Conservation (phyloP, 345 rosid genomes). For the Crucihimalaya himalaica region DNA sequence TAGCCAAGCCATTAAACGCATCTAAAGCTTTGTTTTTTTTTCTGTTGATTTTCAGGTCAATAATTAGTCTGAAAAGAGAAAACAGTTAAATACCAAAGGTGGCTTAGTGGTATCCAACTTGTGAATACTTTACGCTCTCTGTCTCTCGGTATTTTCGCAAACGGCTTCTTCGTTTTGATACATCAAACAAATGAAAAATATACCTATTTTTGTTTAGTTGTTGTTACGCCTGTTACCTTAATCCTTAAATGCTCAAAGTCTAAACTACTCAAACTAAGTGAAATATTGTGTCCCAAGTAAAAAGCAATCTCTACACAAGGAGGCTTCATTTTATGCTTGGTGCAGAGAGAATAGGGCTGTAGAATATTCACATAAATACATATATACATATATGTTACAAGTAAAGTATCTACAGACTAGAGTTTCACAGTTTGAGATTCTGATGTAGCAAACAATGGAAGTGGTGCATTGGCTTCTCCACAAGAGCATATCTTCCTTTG, state of each 20-base stretch:
- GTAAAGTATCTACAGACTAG: neutral
- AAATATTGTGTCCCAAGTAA: neutral
- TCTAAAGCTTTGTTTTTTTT: neutral
- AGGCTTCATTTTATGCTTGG: neutral
- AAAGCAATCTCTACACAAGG: neutral
- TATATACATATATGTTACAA: neutral
- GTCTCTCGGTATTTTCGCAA: neutral
- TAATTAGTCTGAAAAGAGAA: slow-evolving; percentile 23
- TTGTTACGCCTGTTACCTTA: neutral
- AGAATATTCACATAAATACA: slow-evolving; percentile 1
- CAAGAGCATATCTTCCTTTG: slow-evolving; percentile 72
- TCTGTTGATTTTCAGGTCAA: slow-evolving; percentile 31
- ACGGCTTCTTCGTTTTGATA: slow-evolving; percentile 1
- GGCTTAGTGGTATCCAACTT: slow-evolving; percentile 27
- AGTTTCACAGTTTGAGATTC: slow-evolving; percentile 39
- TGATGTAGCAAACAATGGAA: slow-evolving; percentile 61
- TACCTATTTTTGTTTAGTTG: slow-evolving; percentile 4
- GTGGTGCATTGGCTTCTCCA: slow-evolving; percentile 78
- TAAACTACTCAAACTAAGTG: neutral
- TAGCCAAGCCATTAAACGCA: slow-evolving; percentile 11
- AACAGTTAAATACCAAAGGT: slow-evolving; percentile 9
- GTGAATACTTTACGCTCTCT: slow-evolving; percentile 17
- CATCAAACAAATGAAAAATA: slow-evolving; percentile 1
- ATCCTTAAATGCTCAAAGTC: neutral
- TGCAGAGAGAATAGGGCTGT: neutral